These are phyloP conservation scores for Schwanniomyces etchellsii DNA, from an alignment of 1,139 yeast genomes.

Conservation along the genomic window DNA sequence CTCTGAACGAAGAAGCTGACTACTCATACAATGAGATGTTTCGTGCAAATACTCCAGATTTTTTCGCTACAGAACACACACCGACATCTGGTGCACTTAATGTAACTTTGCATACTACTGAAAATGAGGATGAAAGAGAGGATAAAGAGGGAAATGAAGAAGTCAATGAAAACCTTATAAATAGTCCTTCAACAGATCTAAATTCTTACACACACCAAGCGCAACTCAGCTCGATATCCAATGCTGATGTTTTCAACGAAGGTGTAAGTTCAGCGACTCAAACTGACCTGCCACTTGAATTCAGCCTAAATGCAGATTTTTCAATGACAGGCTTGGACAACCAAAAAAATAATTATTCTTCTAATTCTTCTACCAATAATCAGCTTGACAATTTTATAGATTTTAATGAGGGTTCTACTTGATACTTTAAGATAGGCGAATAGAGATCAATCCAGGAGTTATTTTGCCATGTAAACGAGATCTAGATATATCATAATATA, in stretches of 20 bases:
- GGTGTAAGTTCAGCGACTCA: neutral
- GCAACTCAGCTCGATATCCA: constrained; percentile 4
- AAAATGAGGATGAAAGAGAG: constrained; percentile 2
- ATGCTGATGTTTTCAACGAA: constrained; percentile 2
- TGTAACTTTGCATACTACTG: constrained; percentile 6
- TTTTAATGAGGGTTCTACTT: constrained; percentile 13
- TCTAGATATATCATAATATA: too few relatives aligned
- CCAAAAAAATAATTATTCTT: constrained; percentile 2
- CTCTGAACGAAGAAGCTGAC: constrained; percentile 2
- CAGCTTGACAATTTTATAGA: constrained; percentile 26
- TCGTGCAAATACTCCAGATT: constrained; percentile 22
- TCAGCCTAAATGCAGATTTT: neutral
- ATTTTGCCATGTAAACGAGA: too few relatives aligned
- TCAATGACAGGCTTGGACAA: constrained; percentile 2
- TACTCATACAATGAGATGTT: constrained; percentile 15
- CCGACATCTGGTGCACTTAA: constrained; percentile 9
- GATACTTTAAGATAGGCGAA: too few relatives aligned
- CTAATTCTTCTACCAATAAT: constrained; percentile 8
- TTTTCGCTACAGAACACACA: constrained; percentile 21
- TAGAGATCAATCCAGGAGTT: too few relatives aligned
- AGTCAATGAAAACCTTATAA: constrained; percentile 8
- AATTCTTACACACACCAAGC: constrained; percentile 12
- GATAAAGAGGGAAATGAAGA: neutral
- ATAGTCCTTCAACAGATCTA: constrained; percentile 15
- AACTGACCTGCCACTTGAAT: neutral